Base-by-base conservation (phyloP, 768 basidiomycete genomes). In the Sistotremastrum suecicum region DNA sequence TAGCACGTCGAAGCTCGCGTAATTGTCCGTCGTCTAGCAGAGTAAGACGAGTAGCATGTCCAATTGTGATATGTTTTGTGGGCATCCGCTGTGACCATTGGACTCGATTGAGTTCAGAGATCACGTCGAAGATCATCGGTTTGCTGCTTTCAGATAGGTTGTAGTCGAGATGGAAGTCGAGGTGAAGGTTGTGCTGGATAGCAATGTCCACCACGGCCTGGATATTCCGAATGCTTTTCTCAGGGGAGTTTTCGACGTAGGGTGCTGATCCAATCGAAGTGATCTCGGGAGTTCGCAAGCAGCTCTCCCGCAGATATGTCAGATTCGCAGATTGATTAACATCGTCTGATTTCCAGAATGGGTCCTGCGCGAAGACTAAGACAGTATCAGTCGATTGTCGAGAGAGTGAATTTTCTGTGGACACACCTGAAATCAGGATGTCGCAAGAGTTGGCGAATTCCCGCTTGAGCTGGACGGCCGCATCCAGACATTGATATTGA, bases 141-240 rank as follows among this genome's bases (percentile, higher is more conserved):
- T 74, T 66, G 41, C 65, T 55, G 32, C 55, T 54, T 10, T 65
- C 59, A 56, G 79, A 70, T 41, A 81, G 63, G 62, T 74, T 79
- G 59, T 77, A 80, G 61, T 80, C 78, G 32, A 81, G 68, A 58
- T 82, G 79, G 55, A 80, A 80, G 56, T 80, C 79, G 38, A 70
- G 66, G 50, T 74, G 70, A 20, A 70, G 58, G 12, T 53, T 53
- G 38, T 57, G 57, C 37, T 54, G 54, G 41, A 58, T 52, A 7
- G 75, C 72, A 43, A 74, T 62, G 34, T 70, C 62, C 55, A 80
- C 63, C 40, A 79, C 59, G 50, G 71, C 66, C 28, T 58, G 58
- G 33, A 80, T 72, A 55, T 80, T 81, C 57, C 57, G 58, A 54
- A 69, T 68, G 11, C 74, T 69, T 46, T 71, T 68, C 20, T 61